A percentile compares a stretch with the other conserved stretches of the same genome.
Conservation (phyloP, 2,329 filamentous ascomycete species). For the Sporothrix phasma region DNA sequence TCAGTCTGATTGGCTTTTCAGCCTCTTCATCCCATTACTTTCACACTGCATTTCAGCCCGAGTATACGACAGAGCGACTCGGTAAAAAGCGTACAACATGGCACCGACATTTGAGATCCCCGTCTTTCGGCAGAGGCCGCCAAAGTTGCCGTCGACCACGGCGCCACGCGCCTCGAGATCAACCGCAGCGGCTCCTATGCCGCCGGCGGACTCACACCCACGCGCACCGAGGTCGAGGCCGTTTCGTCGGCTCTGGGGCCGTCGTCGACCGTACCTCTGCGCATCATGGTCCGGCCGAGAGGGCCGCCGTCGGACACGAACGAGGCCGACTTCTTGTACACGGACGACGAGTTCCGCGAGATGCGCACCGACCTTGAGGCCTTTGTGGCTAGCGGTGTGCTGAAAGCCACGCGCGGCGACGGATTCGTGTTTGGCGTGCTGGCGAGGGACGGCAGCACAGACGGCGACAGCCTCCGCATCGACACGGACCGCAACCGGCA, state of each 20-base stretch:
- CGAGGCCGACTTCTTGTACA: constrained; percentile 40
- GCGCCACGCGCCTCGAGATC: constrained; percentile 43
- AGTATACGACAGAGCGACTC: too few relatives aligned
- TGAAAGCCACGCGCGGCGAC: constrained; percentile 36
- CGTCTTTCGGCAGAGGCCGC: constrained; percentile 39
- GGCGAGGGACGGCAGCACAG: background rate
- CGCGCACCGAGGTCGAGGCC: constrained; percentile 29
- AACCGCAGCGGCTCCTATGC: constrained; percentile 42
- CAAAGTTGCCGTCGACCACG: constrained; percentile 30
- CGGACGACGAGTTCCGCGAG: constrained; percentile 30
- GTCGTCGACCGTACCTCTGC: constrained; percentile 31
- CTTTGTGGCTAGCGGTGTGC: constrained; percentile 30
- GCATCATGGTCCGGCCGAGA: constrained; percentile 47
- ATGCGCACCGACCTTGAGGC: constrained; percentile 34
- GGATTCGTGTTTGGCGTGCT: constrained; percentile 49
- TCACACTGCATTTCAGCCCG: too few relatives aligned
- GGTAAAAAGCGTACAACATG: too few relatives aligned
- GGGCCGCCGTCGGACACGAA: constrained; percentile 25
- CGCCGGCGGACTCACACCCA: constrained; percentile 42
- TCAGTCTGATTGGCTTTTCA: background rate
- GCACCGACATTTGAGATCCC: constrained; percentile 37
- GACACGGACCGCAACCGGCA: constrained; percentile 31
- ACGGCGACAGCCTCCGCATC: constrained; percentile 23
- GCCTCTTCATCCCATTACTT: too few relatives aligned
- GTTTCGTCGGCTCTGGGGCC: constrained; percentile 18